Evolutionary conservation across 345 rosid species (phyloP), one percentile per base, ranked within the genome.

Genomic region (Citrus medica): DNA sequence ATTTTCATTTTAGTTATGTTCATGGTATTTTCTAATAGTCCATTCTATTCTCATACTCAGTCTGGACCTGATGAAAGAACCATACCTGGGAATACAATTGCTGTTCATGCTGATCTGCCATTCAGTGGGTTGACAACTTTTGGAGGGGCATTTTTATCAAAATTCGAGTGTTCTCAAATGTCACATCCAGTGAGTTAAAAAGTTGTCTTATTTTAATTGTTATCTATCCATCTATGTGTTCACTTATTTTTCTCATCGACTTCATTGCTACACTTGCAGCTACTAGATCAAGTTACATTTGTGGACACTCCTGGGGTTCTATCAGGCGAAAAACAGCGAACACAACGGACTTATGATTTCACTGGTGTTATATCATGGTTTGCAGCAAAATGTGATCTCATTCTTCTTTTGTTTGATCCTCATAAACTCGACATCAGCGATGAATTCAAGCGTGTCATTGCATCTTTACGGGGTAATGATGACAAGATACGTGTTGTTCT

Each of bases 261-360:
- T 28, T 53, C 75, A 64, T 68, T 30, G 25, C 71, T 32, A 68
- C 83, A 63, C 32, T 73, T 74, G 81, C 90, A 94, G 99, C 87
- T 92, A 70, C 86, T 92, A 81, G 98, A 92, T 85, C 98, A 92
- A 78, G 87, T 94, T 66, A 94, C 95, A 24, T 92, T 94, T 73
- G 97, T 96, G 74, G 99, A 92, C 85, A 91, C 98, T 71, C 99
- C 99, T 38, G 99, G 98, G 73, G 98, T 92, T 83, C 84, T 96
- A 61, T 94, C 98, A 5, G 98, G 98, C 75, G 98, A 96, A 83
- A 96, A 96, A 76, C 98, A 94, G 85, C 78, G 98, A 73, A 92
- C 94, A 30, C 98, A 90, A n/a, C 76, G 98, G 24, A 88, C 92
- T 76, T 94, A 94, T 77, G 98, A 94, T 73, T 96, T 94, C 80